Evolutionary conservation across 495 filamentous ascomycete species (phyloP).

Genomic region (Neurospora sp.): DNA sequence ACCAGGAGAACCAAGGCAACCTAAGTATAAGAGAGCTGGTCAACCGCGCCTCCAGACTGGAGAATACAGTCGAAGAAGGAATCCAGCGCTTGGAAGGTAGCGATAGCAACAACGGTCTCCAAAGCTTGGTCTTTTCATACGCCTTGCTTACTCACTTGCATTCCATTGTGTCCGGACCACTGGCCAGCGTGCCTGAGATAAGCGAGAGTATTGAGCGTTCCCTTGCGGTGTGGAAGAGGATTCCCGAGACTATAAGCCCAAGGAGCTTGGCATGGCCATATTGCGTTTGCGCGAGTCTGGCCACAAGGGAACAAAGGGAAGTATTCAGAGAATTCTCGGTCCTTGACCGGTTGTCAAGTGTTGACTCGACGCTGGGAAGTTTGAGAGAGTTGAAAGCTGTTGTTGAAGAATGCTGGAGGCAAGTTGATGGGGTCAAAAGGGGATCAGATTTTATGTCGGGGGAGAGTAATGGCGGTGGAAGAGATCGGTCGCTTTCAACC

Average conservation of each 20-base stretch:
- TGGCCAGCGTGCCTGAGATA: slow-evolving; percentile 1
- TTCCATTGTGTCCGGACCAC: neutral
- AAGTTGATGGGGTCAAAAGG: neutral
- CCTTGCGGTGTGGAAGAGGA: neutral
- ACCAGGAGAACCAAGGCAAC: neutral
- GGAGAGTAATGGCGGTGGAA: neutral
- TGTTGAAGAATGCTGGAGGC: slow-evolving; percentile 1
- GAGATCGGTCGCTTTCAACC: neutral
- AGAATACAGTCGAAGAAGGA: neutral
- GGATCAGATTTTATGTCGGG: neutral
- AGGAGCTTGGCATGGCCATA: slow-evolving; percentile 1
- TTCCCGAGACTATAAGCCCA: neutral
- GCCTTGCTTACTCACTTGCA: slow-evolving; percentile 2
- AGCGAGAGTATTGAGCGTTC: neutral
- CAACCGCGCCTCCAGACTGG: neutral
- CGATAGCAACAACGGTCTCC: neutral
- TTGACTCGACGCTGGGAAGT: neutral
- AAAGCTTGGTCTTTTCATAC: neutral
- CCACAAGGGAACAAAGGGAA: neutral
- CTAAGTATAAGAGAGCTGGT: neutral
- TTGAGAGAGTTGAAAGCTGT: neutral
- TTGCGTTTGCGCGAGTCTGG: slow-evolving; percentile 1
- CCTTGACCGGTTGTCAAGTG: neutral
- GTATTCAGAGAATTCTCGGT: neutral
- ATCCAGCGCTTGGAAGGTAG: neutral